Base-by-base conservation (phyloP, 805 yeast species). In the Jamesozyma spencerorum region DNA sequence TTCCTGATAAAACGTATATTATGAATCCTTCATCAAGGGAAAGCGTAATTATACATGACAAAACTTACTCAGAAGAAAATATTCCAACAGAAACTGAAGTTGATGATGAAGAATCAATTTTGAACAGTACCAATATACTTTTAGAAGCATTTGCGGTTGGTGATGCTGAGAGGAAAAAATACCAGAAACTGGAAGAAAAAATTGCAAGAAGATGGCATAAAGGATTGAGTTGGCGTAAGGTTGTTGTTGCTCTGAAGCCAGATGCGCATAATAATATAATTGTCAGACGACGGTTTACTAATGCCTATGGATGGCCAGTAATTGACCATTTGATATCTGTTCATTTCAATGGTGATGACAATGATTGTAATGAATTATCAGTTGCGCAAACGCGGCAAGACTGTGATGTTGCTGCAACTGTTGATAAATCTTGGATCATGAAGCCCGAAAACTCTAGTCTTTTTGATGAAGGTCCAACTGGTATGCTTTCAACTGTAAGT, bases 231-330 rank as follows among this genome's bases (percentile, higher is more conserved):
- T 90, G 98, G 98, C 67, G 97, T 34, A 90, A 90, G 61, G 95
- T 92, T 2, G 63, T 92, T 20, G 95, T 88, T 1, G 77, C 77
- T 33, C 64, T 92, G 47, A 74, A 78, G 47, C 96, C 97, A 0
- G 98, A 90, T 59, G 96, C 98, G 0, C 98, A 90, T 56, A 90
- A 90, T 54, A 90, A 87, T 54, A 87, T 92, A 22, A 71, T 85
- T 20, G 97, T 90, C 1, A 68, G 98, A 47, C 70, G 98, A 49
- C 65, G 85, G 46, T 92, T 85, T 66, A 81, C 94, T 5, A 84
- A 84, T 63, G 92, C 90, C 0, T 83, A 77, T 60, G 94, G 94
- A 1, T 84, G 94, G 94, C 77, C 75, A 1, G 85, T 82, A 0
- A 65, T 83, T 36, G 87, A 82, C 44, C 92, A 56, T 41, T 54